A percentile compares a stretch with the other conserved stretches of the same genome.
phyloP scores from a whole-genome alignment of 2,329 filamentous ascomycete genomes.

The Fusarium tupiense region DNA sequence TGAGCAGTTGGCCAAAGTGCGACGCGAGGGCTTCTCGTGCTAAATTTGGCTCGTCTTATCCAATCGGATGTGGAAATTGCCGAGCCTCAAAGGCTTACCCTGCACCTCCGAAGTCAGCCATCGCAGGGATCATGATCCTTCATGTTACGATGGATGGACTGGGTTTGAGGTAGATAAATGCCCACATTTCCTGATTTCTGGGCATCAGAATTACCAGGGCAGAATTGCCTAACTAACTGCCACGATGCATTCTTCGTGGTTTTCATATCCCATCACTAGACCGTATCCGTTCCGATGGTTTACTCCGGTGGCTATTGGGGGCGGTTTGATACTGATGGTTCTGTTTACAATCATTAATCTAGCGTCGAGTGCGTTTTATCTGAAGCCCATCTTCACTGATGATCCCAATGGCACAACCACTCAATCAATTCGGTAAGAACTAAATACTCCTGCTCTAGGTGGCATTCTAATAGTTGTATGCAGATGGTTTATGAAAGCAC shows the following conservation, averaged over 20 bases:
- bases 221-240: not conserved
- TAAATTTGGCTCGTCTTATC: not conserved
- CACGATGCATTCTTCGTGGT: conserved; percentile 24
- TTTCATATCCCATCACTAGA: conserved; percentile 10
- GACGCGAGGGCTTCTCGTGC: not conserved
- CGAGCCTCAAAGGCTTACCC: not conserved
- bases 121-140: not conserved
- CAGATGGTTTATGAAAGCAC: conserved; percentile 25
- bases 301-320: not conserved
- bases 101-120: not conserved
- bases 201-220: no score
- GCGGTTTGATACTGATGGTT: not conserved
- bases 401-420: conserved; percentile 12
- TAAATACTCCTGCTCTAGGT: fast-evolving
- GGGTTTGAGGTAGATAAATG: not conserved
- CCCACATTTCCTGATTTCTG: not conserved
- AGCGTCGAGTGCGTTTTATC: conserved; percentile 18
- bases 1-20: not conserved
- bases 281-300: conserved; percentile 30
- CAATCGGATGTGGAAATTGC: not conserved
- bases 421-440: not conserved
- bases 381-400: conserved; percentile 12
- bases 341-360: conserved; percentile 23
- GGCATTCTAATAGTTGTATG: fast-evolving
- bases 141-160: not conserved